Base-by-base conservation (phyloP, 768 basidiomycete species). In the Leccinellum albellum region DNA sequence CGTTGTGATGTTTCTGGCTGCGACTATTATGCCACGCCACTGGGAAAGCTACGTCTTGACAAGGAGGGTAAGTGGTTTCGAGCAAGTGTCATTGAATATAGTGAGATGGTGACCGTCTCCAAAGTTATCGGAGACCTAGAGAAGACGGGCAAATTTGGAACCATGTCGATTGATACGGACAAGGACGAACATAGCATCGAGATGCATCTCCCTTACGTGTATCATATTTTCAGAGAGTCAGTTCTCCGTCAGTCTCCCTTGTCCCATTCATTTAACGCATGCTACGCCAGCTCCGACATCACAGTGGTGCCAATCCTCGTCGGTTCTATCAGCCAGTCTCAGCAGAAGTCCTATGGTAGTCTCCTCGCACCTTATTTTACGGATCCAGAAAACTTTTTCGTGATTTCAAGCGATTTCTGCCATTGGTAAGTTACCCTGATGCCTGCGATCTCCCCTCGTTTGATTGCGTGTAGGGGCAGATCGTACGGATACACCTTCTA, bases 101-200 rank as follows among this genome's bases (percentile, higher is more conserved):
- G 21, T 45, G n/a, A 48, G 37, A 58, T 59, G 9, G 8, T 61
- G 51, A 70, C 44, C 6, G 0, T 50, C 23, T 51, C 45, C 9
- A 17, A 35, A 71, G 69, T 26, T 20, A 59, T 67, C 53, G 50
- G 51, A 29, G 50, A 44, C 49, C 50, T 64, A 32, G 62, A 59
- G 50, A 40, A 14, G 50, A 62, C 58, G 1, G 60, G 58, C 4
- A 74, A 84, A 53, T 98, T 98, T 63, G 78, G 81, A 35, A 74
- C 78, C 10, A 86, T 99, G 83, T 75, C 74, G 17, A 62, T 79
- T 3, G 64, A 74, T 2, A 85, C 84, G 2, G 97, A 99, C 67
- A 94, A 94, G 72, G 91, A 88, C 28, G 97, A 99, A 66, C 97
- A 99, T 70, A 95, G 92, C 67, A 84, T 99, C 54, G 97, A 99